Base-by-base conservation (phyloP, 345 rosid species). In the Eucalyptus camaldulensis region DNA sequence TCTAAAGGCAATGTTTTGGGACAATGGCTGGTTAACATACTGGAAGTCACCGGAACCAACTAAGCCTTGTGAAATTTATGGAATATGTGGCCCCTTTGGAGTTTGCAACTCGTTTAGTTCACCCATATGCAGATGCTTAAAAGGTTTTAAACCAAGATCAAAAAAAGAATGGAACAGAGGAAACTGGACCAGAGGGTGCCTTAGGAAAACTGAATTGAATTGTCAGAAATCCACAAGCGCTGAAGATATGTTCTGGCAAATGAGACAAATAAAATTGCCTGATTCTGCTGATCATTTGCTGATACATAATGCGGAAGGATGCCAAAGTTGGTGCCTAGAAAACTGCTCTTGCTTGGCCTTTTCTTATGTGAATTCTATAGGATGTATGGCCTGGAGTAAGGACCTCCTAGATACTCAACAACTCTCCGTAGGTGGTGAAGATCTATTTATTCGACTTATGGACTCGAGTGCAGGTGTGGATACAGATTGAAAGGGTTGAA, bases 71-170 rank as follows among this genome's bases (percentile, higher is more conserved):
- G 94, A 92, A 16, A 62, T 76, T 45, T 92, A 90, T 53, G 85
- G 89, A 10, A 62, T 76, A 21, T 94, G 95, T 43, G 95, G 93
- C 13, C 56, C 62, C 12, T 88, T 88, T 47, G 91, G 92, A 7
- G 88, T 89, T 10, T 92, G 94, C 76, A 93, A 91, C 27, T 49
- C 83, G 6, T 51, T 43, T 8, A 86, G 51, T 17, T 45, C 15
- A n/a, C 72, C 88, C 24, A 81, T 56, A n/a, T 92, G 95, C 56
- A 67, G 5, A 5, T 94, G 94, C 50, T 76, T 92, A 16, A 87
- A 87, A 2, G 94, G 94, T 25, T 94, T 91, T 67, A 80, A 87
- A 56, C 95, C 95, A 4, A 91, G 62, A 56, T 85, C 81, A 14
- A 8, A 22, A 1, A 17, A 65, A 13, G 88, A 86, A 56, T 90